These are phyloP conservation scores for Dactylellina drechsleri DNA, from an alignment of 2,329 filamentous ascomycete species.

Conservation along the genomic window DNA sequence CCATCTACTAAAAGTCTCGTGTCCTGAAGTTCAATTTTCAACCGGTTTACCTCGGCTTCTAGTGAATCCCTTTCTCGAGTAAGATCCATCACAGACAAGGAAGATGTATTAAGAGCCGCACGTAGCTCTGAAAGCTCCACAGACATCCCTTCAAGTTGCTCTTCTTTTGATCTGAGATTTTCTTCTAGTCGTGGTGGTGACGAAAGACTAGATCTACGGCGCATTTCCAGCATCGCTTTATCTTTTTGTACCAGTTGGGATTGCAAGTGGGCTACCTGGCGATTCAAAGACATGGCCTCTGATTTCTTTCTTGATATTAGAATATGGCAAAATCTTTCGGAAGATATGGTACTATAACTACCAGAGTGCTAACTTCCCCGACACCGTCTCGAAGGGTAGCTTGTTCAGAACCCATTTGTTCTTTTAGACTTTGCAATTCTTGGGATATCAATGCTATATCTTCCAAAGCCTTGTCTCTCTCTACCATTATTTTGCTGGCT, in stretches of 20 bases:
- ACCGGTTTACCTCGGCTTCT: slow-evolving; percentile 1
- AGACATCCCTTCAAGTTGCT: slow-evolving; percentile 45
- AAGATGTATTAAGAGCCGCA: slow-evolving; percentile 17
- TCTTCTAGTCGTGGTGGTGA: slow-evolving; percentile 11
- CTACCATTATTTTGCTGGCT: slow-evolving; percentile 37
- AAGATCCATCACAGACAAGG: slow-evolving; percentile 8
- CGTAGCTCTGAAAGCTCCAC: slow-evolving; percentile 43
- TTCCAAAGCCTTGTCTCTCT: slow-evolving; percentile 43
- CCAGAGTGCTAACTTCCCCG: slow-evolving; percentile 35
- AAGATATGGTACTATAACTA: slow-evolving; percentile 7
- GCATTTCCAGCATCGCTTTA: slow-evolving; percentile 39
- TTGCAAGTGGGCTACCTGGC: slow-evolving; percentile 39
- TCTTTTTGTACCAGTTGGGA: slow-evolving; percentile 41
- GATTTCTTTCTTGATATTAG: slow-evolving; percentile 32
- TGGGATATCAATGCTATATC: slow-evolving; percentile 39
- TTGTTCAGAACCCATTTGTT: slow-evolving; percentile 28
- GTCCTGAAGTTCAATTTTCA: slow-evolving; percentile 11
- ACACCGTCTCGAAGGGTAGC: slow-evolving; percentile 37
- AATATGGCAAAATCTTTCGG: not conserved
- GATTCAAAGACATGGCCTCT: slow-evolving; percentile 29
- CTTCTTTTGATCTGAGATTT: slow-evolving; percentile 34
- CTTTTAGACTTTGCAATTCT: slow-evolving; percentile 32
- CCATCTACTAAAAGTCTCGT: slow-evolving; percentile 1
- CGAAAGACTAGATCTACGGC: slow-evolving; percentile 24
- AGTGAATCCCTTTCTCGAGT: slow-evolving; percentile 22